Percentiles rank a stretch among this genome's conserved stretches.
Evolutionary conservation across 768 basidiomycete species (phyloP).

Genomic region (Sarcodon sp.): DNA sequence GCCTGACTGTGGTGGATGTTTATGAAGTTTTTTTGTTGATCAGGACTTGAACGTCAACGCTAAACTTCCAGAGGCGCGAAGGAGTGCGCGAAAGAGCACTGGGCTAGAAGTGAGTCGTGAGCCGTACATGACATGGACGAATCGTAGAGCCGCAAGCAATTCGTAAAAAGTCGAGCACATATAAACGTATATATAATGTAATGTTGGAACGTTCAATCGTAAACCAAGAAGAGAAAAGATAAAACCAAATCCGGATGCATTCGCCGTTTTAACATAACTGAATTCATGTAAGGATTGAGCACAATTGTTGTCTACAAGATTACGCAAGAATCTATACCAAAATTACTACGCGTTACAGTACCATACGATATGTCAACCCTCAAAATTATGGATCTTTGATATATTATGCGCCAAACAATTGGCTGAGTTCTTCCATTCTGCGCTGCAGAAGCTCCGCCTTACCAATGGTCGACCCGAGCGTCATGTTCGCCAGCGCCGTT

Average conservation of each 20-base stretch:
- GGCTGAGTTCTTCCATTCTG: constrained; percentile 77
- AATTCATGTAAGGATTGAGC: too few relatives aligned
- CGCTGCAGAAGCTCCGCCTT: constrained; percentile 82
- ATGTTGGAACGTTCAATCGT: neutral
- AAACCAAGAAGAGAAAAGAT: too few relatives aligned
- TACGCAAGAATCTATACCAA: constrained; percentile 1
- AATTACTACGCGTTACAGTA: neutral
- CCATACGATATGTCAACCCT: neutral
- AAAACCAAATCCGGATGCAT: too few relatives aligned
- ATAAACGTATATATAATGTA: neutral
- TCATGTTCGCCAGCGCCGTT: constrained; percentile 88
- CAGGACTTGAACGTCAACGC: constrained; percentile 62
- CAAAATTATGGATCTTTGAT: neutral
- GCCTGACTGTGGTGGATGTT: neutral
- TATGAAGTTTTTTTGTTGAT: neutral
- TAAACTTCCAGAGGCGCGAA: constrained; percentile 67
- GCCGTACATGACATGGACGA: constrained; percentile 84
- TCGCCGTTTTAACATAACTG: neutral
- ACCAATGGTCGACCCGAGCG: constrained; percentile 75
- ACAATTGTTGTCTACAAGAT: constrained; percentile 4
- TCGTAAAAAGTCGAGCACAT: constrained; percentile 7
- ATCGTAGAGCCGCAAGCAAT: constrained; percentile 51
- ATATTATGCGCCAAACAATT: constrained; percentile 43
- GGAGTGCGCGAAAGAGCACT: constrained; percentile 54
- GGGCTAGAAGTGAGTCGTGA: constrained; percentile 60